These are phyloP conservation scores for Diversispora eburnea DNA, from an alignment of 192 early-diverging fungal species.

Conservation along the genomic window DNA sequence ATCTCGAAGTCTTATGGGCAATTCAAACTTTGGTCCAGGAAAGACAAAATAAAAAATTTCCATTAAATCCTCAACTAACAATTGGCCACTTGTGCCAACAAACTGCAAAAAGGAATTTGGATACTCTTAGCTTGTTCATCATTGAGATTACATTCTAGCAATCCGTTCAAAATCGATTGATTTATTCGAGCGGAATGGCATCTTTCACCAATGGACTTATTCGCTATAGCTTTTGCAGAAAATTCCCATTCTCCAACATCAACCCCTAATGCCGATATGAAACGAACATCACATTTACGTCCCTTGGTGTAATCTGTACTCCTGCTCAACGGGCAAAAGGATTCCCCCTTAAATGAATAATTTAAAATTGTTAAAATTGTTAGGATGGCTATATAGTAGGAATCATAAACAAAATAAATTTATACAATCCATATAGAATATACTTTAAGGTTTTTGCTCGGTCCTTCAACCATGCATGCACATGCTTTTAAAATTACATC, in stretches of 20 bases:
- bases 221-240: neutral
- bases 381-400: slow-evolving; percentile 11
- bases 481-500: slow-evolving; percentile 29
- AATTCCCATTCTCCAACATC: slow-evolving; percentile 30
- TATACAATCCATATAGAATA: slow-evolving; percentile 28
- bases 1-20: slow-evolving; percentile 10
- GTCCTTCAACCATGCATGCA: slow-evolving; percentile 27
- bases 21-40: slow-evolving; percentile 25
- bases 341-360: slow-evolving; percentile 23
- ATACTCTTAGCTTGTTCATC: slow-evolving; percentile 27
- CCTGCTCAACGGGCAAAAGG: slow-evolving; percentile 23
- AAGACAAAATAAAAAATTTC: slow-evolving; percentile 26
- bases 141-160: slow-evolving; percentile 19
- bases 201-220: slow-evolving; percentile 12
- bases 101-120: slow-evolving; percentile 27
- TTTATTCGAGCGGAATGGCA: slow-evolving; percentile 14
- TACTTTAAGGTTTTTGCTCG: slow-evolving; percentile 13
- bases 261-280: slow-evolving; percentile 19
- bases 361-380: slow-evolving; percentile 23
- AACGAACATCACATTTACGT: slow-evolving; percentile 21
- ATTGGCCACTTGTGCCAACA: slow-evolving; percentile 25
- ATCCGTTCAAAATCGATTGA: slow-evolving; percentile 31
- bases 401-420: slow-evolving; percentile 7
- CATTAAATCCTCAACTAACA: slow-evolving; percentile 24
- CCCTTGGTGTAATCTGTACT: slow-evolving; percentile 3